These are phyloP conservation scores for Suhomyces faveliae DNA, from an alignment of 805 yeast genomes.

Conservation along the genomic window DNA sequence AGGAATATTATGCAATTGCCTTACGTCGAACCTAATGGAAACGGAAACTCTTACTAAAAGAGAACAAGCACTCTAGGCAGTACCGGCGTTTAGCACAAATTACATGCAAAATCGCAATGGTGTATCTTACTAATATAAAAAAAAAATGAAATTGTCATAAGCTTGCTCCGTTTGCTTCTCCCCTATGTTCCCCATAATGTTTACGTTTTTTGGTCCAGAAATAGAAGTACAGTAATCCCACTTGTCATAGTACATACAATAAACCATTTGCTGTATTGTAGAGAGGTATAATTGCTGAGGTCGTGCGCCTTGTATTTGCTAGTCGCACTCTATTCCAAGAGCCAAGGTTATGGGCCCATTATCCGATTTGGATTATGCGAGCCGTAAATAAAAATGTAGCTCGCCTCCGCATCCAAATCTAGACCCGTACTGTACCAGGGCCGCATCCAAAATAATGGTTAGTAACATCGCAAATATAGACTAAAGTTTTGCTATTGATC, in stretches of 20 bases:
- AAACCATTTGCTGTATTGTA: background rate
- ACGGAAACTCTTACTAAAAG: no score
- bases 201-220: background rate
- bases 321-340: background rate
- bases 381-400: background rate
- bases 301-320: background rate
- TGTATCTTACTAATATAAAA: background rate
- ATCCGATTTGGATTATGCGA: background rate
- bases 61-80: no score
- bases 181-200: background rate
- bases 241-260: background rate
- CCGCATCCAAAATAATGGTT: background rate
- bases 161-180: background rate
- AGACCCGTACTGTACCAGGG: background rate
- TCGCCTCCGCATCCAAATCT: background rate
- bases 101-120: background rate
- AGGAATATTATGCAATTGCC: background rate
- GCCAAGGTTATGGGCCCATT: background rate
- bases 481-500: background rate
- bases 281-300: background rate
- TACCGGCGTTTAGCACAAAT: background rate
- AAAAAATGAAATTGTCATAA: background rate
- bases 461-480: background rate
- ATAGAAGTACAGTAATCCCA: background rate
- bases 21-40: background rate